Evolutionary conservation across 306 rosid species (phyloP), one percentile per base, ranked within the genome.

Genomic region (Inga laurina): DNA sequence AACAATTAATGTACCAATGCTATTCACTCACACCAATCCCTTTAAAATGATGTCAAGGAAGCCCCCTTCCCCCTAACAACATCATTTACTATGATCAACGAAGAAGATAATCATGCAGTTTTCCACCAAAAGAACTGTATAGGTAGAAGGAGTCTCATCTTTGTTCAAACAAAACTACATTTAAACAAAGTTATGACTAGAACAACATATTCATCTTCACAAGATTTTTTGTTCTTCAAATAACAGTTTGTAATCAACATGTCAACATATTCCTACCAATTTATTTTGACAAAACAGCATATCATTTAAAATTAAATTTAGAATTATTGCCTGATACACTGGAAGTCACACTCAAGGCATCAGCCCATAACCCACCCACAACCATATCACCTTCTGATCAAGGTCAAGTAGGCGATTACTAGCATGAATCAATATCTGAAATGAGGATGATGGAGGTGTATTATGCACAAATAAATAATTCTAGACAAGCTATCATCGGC

Each of bases 231-330:
- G 10, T 35, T 35, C 45, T 35, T 35, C 24, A 67, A 67, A 35
- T 37, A 7, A 67, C 4, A 16, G 14, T 67, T 67, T 37, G 24
- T 37, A 18, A 34, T 67, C 72, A 67, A 39, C 4, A 67, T 15
- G 46, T 16, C 46, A 67, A 35, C 4, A 6, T 67, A 34, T 8
- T 35, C 13, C 67, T 27, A 56, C 18, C 66, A 49, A 34, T 12
- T 79, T 51, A 68, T 4, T 9, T 68, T 19, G 22, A 35, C 34
- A 68, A 66, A 49, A 35, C 27, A 35, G 54, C 5, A 79, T 37
- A 79, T 67, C 69, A 51, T 49, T n/a, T 12, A 67, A 24, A 48
- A 48, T 79, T 15, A 79, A 62, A 51, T 59, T 54, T 77, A 27
- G 44, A 66, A 57, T 48, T 32, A 19, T 24, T 54, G 12, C 15